Conservation (phyloP, 495 filamentous ascomycete species). For the Talaromyces nanjingensis region DNA sequence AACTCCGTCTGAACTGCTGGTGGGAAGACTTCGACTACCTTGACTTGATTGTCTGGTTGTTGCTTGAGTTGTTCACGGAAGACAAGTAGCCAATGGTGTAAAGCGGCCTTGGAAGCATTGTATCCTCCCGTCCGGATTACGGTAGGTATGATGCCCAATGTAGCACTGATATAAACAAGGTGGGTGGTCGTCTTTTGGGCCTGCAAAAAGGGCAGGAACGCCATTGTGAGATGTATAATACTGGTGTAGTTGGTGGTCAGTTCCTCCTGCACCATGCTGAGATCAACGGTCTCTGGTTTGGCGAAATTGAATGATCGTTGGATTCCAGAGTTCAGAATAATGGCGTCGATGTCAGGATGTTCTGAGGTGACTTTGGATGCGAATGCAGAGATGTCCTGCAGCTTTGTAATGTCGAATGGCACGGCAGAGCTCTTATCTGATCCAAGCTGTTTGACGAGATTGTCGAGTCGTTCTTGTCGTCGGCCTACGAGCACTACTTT, state of each 20-base stretch:
- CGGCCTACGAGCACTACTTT: conserved; percentile 58
- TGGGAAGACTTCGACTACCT: conserved; percentile 60
- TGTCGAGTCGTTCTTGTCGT: conserved; percentile 57
- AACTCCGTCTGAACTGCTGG: conserved; percentile 59
- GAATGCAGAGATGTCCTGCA: conserved; percentile 50
- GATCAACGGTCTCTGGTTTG: conserved; percentile 50
- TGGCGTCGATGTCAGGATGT: conserved; percentile 46
- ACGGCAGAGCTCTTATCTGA: conserved; percentile 43
- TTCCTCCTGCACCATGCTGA: conserved; percentile 48
- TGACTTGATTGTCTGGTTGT: conserved; percentile 35
- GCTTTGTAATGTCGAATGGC: conserved; percentile 57
- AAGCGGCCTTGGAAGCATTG: conserved; percentile 41
- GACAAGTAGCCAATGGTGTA: conserved; percentile 46
- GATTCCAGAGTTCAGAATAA: conserved; percentile 39
- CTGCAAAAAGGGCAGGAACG: conserved; percentile 59
- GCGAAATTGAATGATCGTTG: conserved; percentile 54
- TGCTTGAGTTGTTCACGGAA: conserved; percentile 54
- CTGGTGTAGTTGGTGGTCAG: conserved; percentile 63
- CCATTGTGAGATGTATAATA: conserved; percentile 51
- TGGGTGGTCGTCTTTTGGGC: conserved; percentile 29
- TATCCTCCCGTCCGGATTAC: conserved; percentile 34
- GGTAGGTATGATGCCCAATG: conserved; percentile 38
- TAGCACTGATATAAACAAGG: conserved; percentile 35
- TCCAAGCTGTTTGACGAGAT: conserved; percentile 52
- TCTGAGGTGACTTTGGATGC: conserved; percentile 37